Conservation (phyloP, 164 flowering plant genomes). For the Pachysandra terminalis region DNA sequence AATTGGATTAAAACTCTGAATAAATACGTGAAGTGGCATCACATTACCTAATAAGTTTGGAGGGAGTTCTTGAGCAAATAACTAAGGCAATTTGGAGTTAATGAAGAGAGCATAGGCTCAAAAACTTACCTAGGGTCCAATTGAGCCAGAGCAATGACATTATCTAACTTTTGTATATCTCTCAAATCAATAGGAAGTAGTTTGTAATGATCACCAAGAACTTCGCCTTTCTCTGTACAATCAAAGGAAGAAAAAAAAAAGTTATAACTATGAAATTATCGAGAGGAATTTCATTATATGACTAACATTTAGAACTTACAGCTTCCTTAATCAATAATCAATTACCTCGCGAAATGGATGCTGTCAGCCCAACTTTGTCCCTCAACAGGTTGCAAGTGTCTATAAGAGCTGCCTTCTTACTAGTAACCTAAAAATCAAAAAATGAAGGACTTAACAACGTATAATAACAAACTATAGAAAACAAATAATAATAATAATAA, state of each 20-base stretch:
- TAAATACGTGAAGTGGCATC: too few species aligned
- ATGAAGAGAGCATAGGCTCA: neutral
- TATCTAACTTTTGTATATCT: slow-evolving; percentile 58
- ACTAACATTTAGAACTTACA: too few species aligned
- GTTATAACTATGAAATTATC: too few species aligned
- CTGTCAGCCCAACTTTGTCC: slow-evolving; percentile 59
- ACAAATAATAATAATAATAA: neutral
- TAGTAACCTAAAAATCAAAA: slow-evolving; percentile 63
- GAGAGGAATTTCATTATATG: too few species aligned
- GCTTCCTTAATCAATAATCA: too few species aligned
- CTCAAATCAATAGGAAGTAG: slow-evolving; percentile 87
- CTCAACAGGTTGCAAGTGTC: slow-evolving; percentile 53
- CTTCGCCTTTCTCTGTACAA: slow-evolving; percentile 77
- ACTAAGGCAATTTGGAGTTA: too few species aligned
- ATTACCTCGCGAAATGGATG: slow-evolving; percentile 70
- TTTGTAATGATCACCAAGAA: slow-evolving; percentile 76
- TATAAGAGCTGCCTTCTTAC: slow-evolving; percentile 84
- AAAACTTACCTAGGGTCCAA: slow-evolving; percentile 77
- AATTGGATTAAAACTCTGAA: too few species aligned
- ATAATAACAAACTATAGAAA: neutral
- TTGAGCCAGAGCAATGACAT: slow-evolving; percentile 50
- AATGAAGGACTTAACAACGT: neutral
- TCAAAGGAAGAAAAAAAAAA: neutral
- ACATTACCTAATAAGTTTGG: too few species aligned
- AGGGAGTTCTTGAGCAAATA: too few species aligned